phyloP scores from a whole-genome alignment of 1,284 basidiomycete genomes.

The Trichosporon sp. region DNA sequence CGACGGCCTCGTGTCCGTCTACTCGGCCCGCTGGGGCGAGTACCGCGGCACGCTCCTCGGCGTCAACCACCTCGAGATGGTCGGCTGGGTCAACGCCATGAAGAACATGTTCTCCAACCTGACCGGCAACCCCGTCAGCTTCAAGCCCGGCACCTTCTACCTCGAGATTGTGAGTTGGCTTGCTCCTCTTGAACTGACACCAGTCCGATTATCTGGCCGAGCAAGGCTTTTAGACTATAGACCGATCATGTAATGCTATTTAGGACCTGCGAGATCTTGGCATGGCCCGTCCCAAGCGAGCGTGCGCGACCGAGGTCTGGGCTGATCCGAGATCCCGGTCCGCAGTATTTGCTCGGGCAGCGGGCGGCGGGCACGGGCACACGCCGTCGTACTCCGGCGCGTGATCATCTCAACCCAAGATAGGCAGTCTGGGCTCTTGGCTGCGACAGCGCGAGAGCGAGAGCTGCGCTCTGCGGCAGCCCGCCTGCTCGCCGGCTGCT shows the following conservation, averaged over 20 bases:
- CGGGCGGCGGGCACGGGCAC: neutral
- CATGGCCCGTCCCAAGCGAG: neutral
- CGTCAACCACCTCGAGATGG: constrained; percentile 87
- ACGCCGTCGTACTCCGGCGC: neutral
- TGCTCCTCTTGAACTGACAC: neutral
- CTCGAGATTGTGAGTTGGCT: constrained; percentile 59
- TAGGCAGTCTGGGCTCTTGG: neutral
- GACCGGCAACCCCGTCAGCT: constrained; percentile 80
- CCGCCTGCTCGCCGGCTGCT: neutral
- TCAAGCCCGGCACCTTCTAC: constrained; percentile 83
- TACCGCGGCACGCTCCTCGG: constrained; percentile 70
- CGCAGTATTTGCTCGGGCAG: neutral
- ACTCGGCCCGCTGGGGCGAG: constrained; percentile 80
- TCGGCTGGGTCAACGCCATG: constrained; percentile 53
- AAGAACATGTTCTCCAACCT: constrained; percentile 81
- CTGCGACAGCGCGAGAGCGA: too few relatives aligned
- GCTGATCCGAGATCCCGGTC: neutral
- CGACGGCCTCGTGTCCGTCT: constrained; percentile 87
- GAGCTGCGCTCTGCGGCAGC: too few relatives aligned
- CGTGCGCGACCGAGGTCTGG: neutral
- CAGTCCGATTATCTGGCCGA: constrained; percentile 48
- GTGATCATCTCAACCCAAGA: neutral
- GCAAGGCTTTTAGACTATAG: constrained; percentile 36
- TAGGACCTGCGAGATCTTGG: neutral
- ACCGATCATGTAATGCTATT: neutral